These are phyloP conservation scores for Miamiensis avidus DNA, from an alignment of 169 alveolate genomes.

Conservation along the genomic window DNA sequence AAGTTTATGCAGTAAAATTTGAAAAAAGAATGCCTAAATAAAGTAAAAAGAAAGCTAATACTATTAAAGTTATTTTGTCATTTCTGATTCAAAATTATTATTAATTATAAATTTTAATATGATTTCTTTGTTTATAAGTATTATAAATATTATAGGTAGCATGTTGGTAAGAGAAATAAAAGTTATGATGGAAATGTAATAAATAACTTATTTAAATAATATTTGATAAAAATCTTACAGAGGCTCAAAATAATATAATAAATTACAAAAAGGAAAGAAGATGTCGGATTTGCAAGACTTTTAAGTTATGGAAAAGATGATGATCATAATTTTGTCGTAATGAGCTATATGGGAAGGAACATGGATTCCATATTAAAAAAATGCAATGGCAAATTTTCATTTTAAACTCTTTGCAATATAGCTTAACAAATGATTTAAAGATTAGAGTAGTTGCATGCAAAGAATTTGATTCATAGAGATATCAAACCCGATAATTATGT, in stretches of 20 bases:
- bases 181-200: slow-evolving; percentile 30
- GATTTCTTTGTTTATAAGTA: too few species aligned
- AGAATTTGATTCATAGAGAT: slow-evolving; percentile 69
- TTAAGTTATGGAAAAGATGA: slow-evolving; percentile 50
- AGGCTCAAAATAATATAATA: background rate
- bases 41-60: background rate
- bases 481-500: slow-evolving; percentile 74
- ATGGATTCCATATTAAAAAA: slow-evolving; percentile 50
- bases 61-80: too few species aligned
- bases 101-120: too few species aligned
- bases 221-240: background rate
- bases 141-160: background rate
- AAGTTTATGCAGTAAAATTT: background rate
- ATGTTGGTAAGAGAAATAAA: slow-evolving; percentile 42
- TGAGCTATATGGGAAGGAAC: slow-evolving; percentile 46
- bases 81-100: background rate
- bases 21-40: background rate
- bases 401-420: slow-evolving; percentile 50
- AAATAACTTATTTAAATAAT: background rate
- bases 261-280: slow-evolving; percentile 19
- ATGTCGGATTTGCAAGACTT: slow-evolving; percentile 23
- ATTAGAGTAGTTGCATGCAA: slow-evolving; percentile 61
- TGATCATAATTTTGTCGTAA: slow-evolving; percentile 44
- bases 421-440: slow-evolving; percentile 35
- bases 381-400: slow-evolving; percentile 50